Evolutionary conservation across 164 flowering plant species (phyloP).

Genomic region (Vitis labrusca): DNA sequence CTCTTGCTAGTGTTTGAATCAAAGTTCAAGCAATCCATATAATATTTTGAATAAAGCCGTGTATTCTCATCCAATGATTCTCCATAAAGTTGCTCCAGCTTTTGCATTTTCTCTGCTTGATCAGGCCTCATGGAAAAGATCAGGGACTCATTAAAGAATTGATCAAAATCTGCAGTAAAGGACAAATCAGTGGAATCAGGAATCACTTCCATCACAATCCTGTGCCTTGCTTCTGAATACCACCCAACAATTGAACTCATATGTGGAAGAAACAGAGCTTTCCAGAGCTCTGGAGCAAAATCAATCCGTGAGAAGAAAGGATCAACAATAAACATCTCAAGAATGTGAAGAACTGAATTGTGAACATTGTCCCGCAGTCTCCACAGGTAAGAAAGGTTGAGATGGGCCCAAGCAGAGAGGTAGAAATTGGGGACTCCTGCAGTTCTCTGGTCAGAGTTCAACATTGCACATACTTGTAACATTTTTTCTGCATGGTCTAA

Average conservation of each 20-base stretch:
- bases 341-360: constrained; percentile 57
- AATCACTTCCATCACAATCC: constrained; percentile 69
- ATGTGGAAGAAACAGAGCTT: constrained; percentile 63
- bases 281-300: constrained; percentile 84
- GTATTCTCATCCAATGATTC: constrained; percentile 70
- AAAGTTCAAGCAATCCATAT: constrained; percentile 58
- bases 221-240: constrained; percentile 72
- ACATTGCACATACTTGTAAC: constrained; percentile 83
- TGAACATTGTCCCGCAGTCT: constrained; percentile 47
- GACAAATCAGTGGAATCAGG: constrained; percentile 78
- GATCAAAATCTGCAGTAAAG: constrained; percentile 69
- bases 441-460: constrained; percentile 55
- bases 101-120: constrained; percentile 63
- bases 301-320: constrained; percentile 74
- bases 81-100: constrained; percentile 64
- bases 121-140: constrained; percentile 72
- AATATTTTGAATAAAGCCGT: constrained; percentile 63
- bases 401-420: constrained; percentile 84
- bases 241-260: constrained; percentile 82
- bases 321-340: constrained; percentile 71
- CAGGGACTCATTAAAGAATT: constrained; percentile 69
- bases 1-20: constrained; percentile 50
- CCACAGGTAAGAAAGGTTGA: constrained; percentile 69
- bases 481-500: constrained; percentile 74
- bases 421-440: constrained; percentile 82